Percentiles rank a stretch among this genome's conserved stretches.
These are phyloP conservation scores for Multifurca ochricompacta DNA, from an alignment of 768 basidiomycete genomes.

Conservation along the genomic window DNA sequence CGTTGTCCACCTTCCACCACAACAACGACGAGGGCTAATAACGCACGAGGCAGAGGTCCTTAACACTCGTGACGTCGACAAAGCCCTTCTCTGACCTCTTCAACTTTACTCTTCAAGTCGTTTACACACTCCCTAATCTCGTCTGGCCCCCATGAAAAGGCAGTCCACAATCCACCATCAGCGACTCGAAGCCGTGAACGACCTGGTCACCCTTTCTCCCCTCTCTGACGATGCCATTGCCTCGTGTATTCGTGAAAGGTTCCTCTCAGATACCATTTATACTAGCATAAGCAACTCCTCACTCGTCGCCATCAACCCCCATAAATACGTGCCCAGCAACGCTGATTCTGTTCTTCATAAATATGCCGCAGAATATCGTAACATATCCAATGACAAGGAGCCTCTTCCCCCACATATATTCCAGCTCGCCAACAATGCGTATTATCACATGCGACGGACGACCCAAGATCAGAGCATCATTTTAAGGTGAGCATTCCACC, in stretches of 20 bases:
- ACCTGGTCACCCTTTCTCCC: slow-evolving; percentile 60
- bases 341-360: slow-evolving; percentile 78
- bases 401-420: slow-evolving; percentile 82
- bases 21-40: slow-evolving; percentile 5
- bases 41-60: background rate
- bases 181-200: slow-evolving; percentile 62
- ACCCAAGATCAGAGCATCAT: slow-evolving; percentile 88
- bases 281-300: slow-evolving; percentile 62
- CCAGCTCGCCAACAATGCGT: slow-evolving; percentile 82
- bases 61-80: background rate
- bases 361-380: slow-evolving; percentile 81
- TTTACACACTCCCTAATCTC: slow-evolving; percentile 7
- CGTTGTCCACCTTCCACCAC: slow-evolving; percentile 2
- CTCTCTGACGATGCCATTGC: slow-evolving; percentile 81
- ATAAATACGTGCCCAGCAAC: slow-evolving; percentile 81
- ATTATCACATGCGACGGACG: slow-evolving; percentile 94
- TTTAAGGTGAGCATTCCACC: slow-evolving; percentile 71
- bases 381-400: slow-evolving; percentile 55
- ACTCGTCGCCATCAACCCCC: slow-evolving; percentile 85
- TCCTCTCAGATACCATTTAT: slow-evolving; percentile 79
- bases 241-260: slow-evolving; percentile 77
- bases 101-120: background rate
- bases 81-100: background rate
- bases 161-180: slow-evolving; percentile 49
- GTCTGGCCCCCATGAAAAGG: slow-evolving; percentile 31